phyloP scores from a whole-genome alignment of 108 stramenopile genomes.

The Skeletonema grethae region DNA sequence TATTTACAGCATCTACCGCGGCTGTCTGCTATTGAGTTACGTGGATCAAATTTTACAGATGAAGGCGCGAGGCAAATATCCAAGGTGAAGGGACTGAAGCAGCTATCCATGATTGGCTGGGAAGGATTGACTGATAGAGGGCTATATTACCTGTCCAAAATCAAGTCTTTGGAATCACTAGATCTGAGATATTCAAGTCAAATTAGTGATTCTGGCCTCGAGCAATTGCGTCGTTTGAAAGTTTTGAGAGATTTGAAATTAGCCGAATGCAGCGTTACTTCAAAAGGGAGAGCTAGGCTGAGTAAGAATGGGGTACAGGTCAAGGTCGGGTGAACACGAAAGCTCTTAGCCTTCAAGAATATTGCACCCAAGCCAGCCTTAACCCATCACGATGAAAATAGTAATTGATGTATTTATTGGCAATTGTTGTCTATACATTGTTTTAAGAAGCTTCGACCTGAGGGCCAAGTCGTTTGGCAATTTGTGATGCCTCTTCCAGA shows the following conservation, averaged over 20 bases:
- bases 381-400: not conserved
- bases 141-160: constrained; percentile 63
- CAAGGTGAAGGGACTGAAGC: constrained; percentile 57
- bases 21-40: constrained; percentile 61
- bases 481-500: constrained; percentile 29
- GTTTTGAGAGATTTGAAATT: constrained; percentile 40
- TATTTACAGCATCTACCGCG: constrained; percentile 36
- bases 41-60: constrained; percentile 76
- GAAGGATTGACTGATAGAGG: constrained; percentile 65
- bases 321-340: not conserved
- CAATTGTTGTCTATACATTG: not conserved
- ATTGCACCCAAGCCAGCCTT: too few species aligned
- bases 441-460: constrained; percentile 33
- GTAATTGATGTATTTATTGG: too few species aligned
- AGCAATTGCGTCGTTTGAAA: constrained; percentile 25
- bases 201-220: constrained; percentile 33
- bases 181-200: constrained; percentile 50
- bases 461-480: constrained; percentile 39
- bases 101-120: constrained; percentile 64
- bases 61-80: constrained; percentile 70
- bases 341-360: too few species aligned
- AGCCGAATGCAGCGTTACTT: constrained; percentile 44
- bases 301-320: not conserved
- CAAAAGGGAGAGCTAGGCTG: constrained; percentile 34
- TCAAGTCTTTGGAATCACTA: constrained; percentile 78